Evolutionary conservation across 768 basidiomycete genomes (phyloP).

Genomic region (Podaxis sp.): DNA sequence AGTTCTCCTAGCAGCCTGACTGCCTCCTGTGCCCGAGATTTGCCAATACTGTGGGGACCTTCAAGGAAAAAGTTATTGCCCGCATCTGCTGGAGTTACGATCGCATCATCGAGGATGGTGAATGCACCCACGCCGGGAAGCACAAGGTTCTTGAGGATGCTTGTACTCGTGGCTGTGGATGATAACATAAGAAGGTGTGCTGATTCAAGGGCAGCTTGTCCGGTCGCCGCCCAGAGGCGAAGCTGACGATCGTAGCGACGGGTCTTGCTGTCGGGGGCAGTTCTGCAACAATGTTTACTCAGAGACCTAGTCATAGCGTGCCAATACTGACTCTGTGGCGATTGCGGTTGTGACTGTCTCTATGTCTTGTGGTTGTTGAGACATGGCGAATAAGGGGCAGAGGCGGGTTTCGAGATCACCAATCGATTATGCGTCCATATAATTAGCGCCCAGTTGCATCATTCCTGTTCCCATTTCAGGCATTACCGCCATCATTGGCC

Average conservation of each 20-base stretch:
- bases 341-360: constrained; percentile 30
- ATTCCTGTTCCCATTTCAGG: background rate
- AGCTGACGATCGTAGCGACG: constrained; percentile 95
- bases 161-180: constrained; percentile 80
- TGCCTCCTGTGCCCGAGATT: constrained; percentile 75
- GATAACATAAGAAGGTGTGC: constrained; percentile 81
- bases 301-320: background rate
- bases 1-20: constrained; percentile 79
- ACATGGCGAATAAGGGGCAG: background rate
- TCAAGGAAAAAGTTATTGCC: constrained; percentile 98
- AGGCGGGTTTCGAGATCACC: background rate
- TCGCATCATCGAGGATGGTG: constrained; percentile 75
- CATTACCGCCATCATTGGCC: background rate
- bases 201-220: constrained; percentile 86
- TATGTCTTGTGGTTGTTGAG: constrained; percentile 21
- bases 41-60: constrained; percentile 73
- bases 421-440: background rate
- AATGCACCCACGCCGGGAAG: constrained; percentile 96
- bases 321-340: constrained; percentile 25
- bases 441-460: background rate
- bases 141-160: constrained; percentile 94
- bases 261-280: constrained; percentile 82
- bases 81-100: constrained; percentile 71
- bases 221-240: constrained; percentile 90
- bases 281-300: constrained; percentile 30